Percentiles rank a stretch among this genome's conserved stretches.
Conservation (phyloP, 1,284 basidiomycete genomes). For the Tranzscheliella williamsii region DNA sequence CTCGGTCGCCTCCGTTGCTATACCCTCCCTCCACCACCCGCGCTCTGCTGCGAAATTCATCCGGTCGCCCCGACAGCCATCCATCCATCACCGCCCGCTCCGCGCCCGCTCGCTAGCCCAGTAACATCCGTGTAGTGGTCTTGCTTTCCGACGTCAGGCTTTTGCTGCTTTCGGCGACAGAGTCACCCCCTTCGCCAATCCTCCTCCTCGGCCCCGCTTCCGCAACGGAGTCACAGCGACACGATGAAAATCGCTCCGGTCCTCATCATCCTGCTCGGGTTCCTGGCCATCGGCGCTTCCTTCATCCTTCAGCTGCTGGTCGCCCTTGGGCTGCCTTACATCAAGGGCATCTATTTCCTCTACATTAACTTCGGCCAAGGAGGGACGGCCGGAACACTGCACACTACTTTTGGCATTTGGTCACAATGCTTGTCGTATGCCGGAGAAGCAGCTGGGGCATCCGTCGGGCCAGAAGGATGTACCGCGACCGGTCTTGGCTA, state of each 20-base stretch:
- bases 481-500: conserved; percentile 36
- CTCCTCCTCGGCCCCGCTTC: too few relatives aligned
- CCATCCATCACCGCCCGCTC: too few relatives aligned
- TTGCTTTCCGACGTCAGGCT: too few relatives aligned
- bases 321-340: conserved; percentile 44
- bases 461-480: too few relatives aligned
- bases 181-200: background rate
- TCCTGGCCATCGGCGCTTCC: conserved; percentile 46
- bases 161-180: too few relatives aligned
- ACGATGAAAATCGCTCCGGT: conserved; percentile 20
- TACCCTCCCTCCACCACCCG: too few relatives aligned
- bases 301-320: conserved; percentile 51
- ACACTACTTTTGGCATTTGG: conserved; percentile 42
- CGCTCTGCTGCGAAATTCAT: too few relatives aligned
- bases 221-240: background rate
- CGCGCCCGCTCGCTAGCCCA: too few relatives aligned
- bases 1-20: too few relatives aligned
- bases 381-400: conserved; percentile 3
- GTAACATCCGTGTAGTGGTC: too few relatives aligned
- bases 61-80: too few relatives aligned
- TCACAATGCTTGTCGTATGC: conserved; percentile 29
- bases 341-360: conserved; percentile 49
- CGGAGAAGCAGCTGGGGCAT: background rate
- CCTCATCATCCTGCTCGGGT: conserved; percentile 36
- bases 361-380: conserved; percentile 29